Evolutionary conservation across 768 basidiomycete genomes (phyloP).

Genomic region (Lentinus brumalis): DNA sequence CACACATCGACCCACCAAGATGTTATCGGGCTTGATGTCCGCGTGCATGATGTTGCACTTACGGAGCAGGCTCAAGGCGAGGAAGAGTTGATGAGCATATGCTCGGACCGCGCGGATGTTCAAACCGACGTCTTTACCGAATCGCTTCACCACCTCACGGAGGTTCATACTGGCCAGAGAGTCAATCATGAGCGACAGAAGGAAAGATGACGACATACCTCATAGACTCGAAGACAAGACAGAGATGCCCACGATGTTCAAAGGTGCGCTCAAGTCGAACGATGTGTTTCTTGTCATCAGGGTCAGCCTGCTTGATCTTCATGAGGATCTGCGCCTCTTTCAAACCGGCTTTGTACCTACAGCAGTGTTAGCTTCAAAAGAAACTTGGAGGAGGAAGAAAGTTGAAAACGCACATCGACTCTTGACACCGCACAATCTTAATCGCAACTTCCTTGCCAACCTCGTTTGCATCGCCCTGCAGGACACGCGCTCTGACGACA

Average conservation of each 20-base stretch:
- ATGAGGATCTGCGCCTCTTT: slow-evolving; percentile 91
- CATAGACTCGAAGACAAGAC: slow-evolving; percentile 92
- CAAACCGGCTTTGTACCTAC: slow-evolving; percentile 90
- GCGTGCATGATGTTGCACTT: slow-evolving; percentile 97
- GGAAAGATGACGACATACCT: slow-evolving; percentile 53
- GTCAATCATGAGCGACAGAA: neutral
- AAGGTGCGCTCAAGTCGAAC: slow-evolving; percentile 93
- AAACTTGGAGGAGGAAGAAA: neutral
- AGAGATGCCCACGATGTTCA: slow-evolving; percentile 96
- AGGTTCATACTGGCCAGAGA: slow-evolving; percentile 81
- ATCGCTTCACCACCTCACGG: slow-evolving; percentile 95
- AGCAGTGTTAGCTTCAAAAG: neutral
- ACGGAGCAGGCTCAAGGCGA: slow-evolving; percentile 79
- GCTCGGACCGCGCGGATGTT: slow-evolving; percentile 97
- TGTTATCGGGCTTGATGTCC: slow-evolving; percentile 98
- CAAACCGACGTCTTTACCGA: slow-evolving; percentile 96
- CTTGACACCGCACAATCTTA: slow-evolving; percentile 94
- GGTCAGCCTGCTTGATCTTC: slow-evolving; percentile 86
- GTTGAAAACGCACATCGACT: slow-evolving; percentile 76
- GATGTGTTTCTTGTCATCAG: slow-evolving; percentile 95
- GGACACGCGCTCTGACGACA: slow-evolving; percentile 86
- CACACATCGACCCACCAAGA: slow-evolving; percentile 60
- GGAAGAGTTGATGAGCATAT: slow-evolving; percentile 96
- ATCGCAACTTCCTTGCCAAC: slow-evolving; percentile 86
- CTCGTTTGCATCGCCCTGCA: slow-evolving; percentile 61